Evolutionary conservation across 139 green algal genomes (phyloP).

Genomic region (Limnomonas spitsbergensis): DNA sequence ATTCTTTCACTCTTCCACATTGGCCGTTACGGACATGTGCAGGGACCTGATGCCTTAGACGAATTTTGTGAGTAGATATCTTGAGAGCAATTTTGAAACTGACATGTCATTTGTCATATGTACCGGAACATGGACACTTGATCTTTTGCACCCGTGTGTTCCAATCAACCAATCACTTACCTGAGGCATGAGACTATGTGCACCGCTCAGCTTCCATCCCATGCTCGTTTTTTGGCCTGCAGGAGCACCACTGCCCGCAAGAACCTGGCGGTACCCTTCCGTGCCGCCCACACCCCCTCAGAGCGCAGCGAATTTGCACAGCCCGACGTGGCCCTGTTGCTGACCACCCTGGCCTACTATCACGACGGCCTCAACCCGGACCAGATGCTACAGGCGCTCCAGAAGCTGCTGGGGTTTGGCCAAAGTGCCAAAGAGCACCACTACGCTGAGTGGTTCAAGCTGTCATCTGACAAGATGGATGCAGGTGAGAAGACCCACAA

Average conservation of each 20-base stretch:
- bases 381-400: not conserved
- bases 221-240: not conserved
- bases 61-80: no score
- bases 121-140: no score
- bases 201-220: not conserved
- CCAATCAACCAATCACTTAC: no score
- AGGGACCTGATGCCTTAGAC: no score
- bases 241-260: constrained; percentile 35
- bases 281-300: constrained; percentile 37
- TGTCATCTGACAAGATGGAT: constrained; percentile 19
- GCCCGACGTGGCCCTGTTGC: constrained; percentile 50
- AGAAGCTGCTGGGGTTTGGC: constrained; percentile 34
- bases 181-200: no score
- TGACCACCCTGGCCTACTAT: constrained; percentile 53
- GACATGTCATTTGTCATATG: no score
- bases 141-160: constrained; percentile 16
- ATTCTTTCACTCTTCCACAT: no score
- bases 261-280: constrained; percentile 50
- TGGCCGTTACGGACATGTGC: no score
- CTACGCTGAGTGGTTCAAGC: constrained; percentile 38
- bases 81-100: no score
- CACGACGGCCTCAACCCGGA: constrained; percentile 36
- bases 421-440: constrained; percentile 26
- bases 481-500: no score
- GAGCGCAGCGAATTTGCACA: constrained; percentile 54